Evolutionary conservation across 2,329 filamentous ascomycete species (phyloP).

Genomic region (Ophidiomyces ophidiicola): DNA sequence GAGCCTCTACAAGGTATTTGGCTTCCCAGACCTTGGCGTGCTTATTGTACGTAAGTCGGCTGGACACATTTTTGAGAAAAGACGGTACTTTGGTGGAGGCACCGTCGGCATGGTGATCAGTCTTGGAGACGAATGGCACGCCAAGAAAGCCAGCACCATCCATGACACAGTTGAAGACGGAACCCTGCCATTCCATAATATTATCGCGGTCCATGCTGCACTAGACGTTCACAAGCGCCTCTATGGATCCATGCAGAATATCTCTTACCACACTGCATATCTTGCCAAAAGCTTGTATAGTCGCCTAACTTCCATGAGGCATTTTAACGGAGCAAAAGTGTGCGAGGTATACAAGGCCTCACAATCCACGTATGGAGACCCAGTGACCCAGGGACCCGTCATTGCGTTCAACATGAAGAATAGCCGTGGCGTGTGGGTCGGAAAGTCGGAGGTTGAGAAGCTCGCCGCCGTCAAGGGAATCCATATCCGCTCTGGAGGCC

Average conservation of each 20-base stretch:
- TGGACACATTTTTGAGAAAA: constrained; percentile 49
- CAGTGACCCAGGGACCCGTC: constrained; percentile 53
- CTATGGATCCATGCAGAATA: constrained; percentile 56
- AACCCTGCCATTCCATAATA: constrained; percentile 79
- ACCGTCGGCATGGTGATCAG: constrained; percentile 84
- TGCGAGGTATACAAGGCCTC: constrained; percentile 52
- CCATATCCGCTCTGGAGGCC: constrained; percentile 72
- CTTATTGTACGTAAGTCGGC: constrained; percentile 67
- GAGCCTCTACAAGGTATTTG: constrained; percentile 97
- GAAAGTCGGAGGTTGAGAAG: constrained; percentile 76
- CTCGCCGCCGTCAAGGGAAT: constrained; percentile 65
- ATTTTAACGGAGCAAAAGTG: constrained; percentile 55
- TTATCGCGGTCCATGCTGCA: constrained; percentile 67
- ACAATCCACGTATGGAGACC: constrained; percentile 33
- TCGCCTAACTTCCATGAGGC: constrained; percentile 48
- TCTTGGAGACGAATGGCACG: constrained; percentile 71
- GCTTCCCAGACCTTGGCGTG: constrained; percentile 81
- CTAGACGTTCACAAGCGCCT: constrained; percentile 56
- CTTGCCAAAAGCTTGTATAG: constrained; percentile 49
- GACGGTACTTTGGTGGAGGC: constrained; percentile 83
- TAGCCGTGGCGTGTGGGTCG: constrained; percentile 58
- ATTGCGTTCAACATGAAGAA: constrained; percentile 73
- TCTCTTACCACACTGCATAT: constrained; percentile 59
- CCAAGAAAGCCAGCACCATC: constrained; percentile 55
- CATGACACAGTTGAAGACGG: constrained; percentile 85